Base-by-base conservation (phyloP, 2,329 filamentous ascomycete genomes). In the Penicillium sp. region DNA sequence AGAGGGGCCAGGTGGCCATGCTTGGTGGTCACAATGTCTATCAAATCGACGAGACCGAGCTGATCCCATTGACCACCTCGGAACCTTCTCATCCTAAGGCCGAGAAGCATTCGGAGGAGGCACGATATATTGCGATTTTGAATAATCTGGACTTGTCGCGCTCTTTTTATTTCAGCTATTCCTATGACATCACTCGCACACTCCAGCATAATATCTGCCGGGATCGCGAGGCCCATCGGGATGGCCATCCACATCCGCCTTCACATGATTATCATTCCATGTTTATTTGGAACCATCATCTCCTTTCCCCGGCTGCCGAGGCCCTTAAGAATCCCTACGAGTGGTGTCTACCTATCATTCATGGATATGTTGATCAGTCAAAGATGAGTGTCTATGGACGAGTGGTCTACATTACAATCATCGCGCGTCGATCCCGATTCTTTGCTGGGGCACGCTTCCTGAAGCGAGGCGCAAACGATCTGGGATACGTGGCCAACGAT, bases 81-180 rank as follows among this genome's bases (percentile, higher is more conserved):
- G 79, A 80, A 8, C 82, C 80, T 37, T 82, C 83, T 14, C 85
- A 87, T 49, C 87, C 87, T 66, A 90, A 89, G 70, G 81, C 87
- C n/a, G 91, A 97, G 61, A 82, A 87, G 50, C 94, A 95, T 66
- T 84, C 90, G 0, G 93, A 97, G 71, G 94, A 99, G 74, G 86
- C 89, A 38, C 87, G 93, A 29, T 97, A 96, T 68, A 81, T 97
- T 34, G 83, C 85, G 26, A 97, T 97, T 50, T 80, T 99, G 43
- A 92, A 90, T 71, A 96, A 96, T 64, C 81, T 99, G 32, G 94
- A 99, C 72, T 78, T 99, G 58, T 92, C 89, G 0, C 84, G 89
- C 55, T 95, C 90, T 0, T 99, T 99, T 73, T 99, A 99, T 75
- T 99, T 97, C 78, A 97, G 93, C 77, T 97, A 97, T 72, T 95